phyloP scores from a whole-genome alignment of 1,284 basidiomycete genomes.

The Ceratobasidium sp. region DNA sequence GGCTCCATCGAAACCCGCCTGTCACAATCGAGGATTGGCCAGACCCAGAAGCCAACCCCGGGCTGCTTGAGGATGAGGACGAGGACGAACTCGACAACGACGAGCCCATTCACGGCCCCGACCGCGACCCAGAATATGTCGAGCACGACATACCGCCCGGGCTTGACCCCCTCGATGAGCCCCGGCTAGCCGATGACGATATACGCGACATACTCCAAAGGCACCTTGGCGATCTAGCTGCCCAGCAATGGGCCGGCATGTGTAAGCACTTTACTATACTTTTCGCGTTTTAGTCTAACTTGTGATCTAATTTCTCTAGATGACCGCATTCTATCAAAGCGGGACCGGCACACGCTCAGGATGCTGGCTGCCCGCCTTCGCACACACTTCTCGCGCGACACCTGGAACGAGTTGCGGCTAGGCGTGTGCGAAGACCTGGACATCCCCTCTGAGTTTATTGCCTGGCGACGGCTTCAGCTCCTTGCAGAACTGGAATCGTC shows the following conservation, averaged over 20 bases:
- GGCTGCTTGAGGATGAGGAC: not conserved
- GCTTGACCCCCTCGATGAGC: slow-evolving; percentile 13
- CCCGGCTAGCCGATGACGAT: not conserved
- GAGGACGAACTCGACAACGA: not conserved
- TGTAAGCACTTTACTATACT: not conserved
- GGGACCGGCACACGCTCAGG: not conserved
- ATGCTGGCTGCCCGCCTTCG: slow-evolving; percentile 20
- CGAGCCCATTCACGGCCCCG: not conserved
- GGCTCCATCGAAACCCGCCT: not conserved
- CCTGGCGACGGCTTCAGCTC: slow-evolving; percentile 16
- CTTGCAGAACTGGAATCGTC: not conserved
- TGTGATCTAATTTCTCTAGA: not conserved
- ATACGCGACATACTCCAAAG: not conserved
- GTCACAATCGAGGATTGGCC: not conserved
- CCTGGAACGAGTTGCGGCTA: slow-evolving; percentile 10
- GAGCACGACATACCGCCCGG: not conserved
- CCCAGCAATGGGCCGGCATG: not conserved
- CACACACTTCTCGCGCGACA: not conserved
- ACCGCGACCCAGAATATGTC: slow-evolving; percentile 4
- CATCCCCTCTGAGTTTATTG: slow-evolving; percentile 19
- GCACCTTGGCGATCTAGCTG: slow-evolving; percentile 1
- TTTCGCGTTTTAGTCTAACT: not conserved
- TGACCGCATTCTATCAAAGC: not conserved
- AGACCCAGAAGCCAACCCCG: not conserved
- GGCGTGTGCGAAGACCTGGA: not conserved